Evolutionary conservation across 2,329 filamentous ascomycete species (phyloP).

Genomic region (Ascochyta clinopodiicola): DNA sequence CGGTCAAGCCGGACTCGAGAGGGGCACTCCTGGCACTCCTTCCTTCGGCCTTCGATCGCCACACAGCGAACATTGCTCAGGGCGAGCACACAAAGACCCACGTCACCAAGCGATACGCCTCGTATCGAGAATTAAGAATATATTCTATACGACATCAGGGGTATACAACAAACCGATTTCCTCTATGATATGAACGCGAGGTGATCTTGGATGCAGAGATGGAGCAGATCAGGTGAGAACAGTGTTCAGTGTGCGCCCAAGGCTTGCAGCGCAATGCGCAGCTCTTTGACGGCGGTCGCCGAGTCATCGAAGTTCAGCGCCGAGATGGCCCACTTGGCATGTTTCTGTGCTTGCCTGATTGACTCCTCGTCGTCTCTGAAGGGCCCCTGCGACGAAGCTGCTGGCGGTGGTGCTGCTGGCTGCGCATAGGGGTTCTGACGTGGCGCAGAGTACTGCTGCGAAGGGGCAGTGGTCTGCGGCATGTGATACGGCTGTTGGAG

Average conservation of each 20-base stretch:
- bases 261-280: conserved; percentile 74
- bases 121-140: conserved; percentile 16
- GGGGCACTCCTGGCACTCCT: not conserved
- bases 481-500: conserved; percentile 18
- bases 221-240: not conserved
- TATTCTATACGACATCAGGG: conserved; percentile 21
- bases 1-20: conserved; percentile 9
- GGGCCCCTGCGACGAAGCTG: conserved; percentile 40
- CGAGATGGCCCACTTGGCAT: conserved; percentile 96
- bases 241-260: conserved; percentile 66
- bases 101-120: conserved; percentile 15
- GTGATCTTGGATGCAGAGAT: not conserved
- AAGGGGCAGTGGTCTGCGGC: conserved; percentile 12
- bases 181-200: conserved; percentile 1
- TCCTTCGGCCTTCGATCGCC: conserved; percentile 5
- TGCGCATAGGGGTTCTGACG: conserved; percentile 29
- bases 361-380: conserved; percentile 70
- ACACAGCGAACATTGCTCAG: conserved; percentile 12
- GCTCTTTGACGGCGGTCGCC: conserved; percentile 83
- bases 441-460: conserved; percentile 23
- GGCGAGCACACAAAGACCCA: conserved; percentile 12
- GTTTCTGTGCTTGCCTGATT: conserved; percentile 85
- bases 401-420: conserved; percentile 23
- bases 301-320: conserved; percentile 97
- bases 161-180: conserved; percentile 12